Evolutionary conservation across 2,329 filamentous ascomycete genomes (phyloP).

Genomic region (Colletotrichum lentis): DNA sequence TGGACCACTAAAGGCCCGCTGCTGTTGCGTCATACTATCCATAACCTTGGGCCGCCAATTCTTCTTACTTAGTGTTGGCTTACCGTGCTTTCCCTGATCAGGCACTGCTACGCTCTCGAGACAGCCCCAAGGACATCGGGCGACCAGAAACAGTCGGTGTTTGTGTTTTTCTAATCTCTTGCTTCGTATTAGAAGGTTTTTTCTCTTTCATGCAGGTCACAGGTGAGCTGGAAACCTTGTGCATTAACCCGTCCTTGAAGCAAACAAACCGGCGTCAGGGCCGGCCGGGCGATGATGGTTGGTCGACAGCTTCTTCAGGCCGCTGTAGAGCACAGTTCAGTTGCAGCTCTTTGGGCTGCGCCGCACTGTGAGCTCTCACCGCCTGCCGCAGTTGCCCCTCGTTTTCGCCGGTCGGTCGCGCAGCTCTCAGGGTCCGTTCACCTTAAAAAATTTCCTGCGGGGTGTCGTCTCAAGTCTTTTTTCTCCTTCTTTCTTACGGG

Average conservation of each 20-base stretch:
- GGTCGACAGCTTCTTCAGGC: conserved; percentile 9
- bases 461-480: conserved; percentile 45
- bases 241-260: not conserved
- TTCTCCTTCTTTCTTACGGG: conserved; percentile 60
- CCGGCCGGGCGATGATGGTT: not conserved
- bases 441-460: conserved; percentile 53
- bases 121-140: not conserved
- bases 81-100: conserved; percentile 4
- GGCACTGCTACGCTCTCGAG: not conserved
- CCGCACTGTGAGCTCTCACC: conserved; percentile 30
- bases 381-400: conserved; percentile 36
- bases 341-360: not conserved
- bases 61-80: conserved; percentile 16
- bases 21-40: conserved; percentile 25
- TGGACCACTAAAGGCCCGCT: not conserved
- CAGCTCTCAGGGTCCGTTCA: conserved; percentile 31
- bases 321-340: conserved; percentile 21
- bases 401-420: conserved; percentile 24
- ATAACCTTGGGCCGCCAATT: not conserved
- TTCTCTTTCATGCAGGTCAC: not conserved
- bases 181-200: not conserved
- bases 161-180: not conserved
- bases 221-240: not conserved
- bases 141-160: not conserved
- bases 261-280: not conserved